These are phyloP conservation scores for Rhodotorula sp. DNA, from an alignment of 1,284 basidiomycete species.

Conservation along the genomic window DNA sequence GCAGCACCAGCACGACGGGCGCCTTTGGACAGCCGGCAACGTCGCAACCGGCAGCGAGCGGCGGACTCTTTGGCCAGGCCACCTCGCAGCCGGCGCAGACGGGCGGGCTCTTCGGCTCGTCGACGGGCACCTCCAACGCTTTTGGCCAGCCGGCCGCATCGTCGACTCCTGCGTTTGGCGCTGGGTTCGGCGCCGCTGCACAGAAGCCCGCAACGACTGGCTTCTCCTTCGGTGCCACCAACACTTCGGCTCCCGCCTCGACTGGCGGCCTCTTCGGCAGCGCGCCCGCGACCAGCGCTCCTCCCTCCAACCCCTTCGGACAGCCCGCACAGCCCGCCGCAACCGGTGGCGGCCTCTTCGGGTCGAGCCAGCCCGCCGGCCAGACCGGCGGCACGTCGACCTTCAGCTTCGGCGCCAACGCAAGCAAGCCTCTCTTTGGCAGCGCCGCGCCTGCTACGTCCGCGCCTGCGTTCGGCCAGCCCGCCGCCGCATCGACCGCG, in stretches of 20 bases:
- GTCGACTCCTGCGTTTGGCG: constrained; percentile 21
- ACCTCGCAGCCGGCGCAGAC: constrained; percentile 23
- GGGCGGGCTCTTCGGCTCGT: constrained; percentile 30
- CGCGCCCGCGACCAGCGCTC: constrained; percentile 41
- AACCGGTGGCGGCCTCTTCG: constrained; percentile 32
- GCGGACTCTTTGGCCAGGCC: constrained; percentile 27
- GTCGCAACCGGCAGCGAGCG: constrained; percentile 32
- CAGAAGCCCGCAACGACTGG: constrained; percentile 46
- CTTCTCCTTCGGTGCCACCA: constrained; percentile 39
- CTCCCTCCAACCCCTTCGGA: constrained; percentile 25
- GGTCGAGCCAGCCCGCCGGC: constrained; percentile 22
- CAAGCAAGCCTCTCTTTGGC: constrained; percentile 39
- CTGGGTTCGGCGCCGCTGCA: constrained; percentile 22
- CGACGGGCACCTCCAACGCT: constrained; percentile 26
- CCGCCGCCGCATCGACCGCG: constrained; percentile 19
- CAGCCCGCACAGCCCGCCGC: constrained; percentile 32
- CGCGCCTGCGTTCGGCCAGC: constrained; percentile 29
- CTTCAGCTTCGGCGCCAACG: constrained; percentile 39
- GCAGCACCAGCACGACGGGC: constrained; percentile 48
- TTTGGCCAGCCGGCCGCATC: constrained; percentile 42
- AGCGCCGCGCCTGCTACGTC: constrained; percentile 28
- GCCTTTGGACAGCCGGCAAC: constrained; percentile 50
- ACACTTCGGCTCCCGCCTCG: constrained; percentile 13
- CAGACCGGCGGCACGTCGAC: constrained; percentile 28
- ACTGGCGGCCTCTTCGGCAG: constrained; percentile 43